Evolutionary conservation across 495 filamentous ascomycete genomes (phyloP), one percentile per base, ranked within the genome.

Genomic region (Penicillium odoratum): DNA sequence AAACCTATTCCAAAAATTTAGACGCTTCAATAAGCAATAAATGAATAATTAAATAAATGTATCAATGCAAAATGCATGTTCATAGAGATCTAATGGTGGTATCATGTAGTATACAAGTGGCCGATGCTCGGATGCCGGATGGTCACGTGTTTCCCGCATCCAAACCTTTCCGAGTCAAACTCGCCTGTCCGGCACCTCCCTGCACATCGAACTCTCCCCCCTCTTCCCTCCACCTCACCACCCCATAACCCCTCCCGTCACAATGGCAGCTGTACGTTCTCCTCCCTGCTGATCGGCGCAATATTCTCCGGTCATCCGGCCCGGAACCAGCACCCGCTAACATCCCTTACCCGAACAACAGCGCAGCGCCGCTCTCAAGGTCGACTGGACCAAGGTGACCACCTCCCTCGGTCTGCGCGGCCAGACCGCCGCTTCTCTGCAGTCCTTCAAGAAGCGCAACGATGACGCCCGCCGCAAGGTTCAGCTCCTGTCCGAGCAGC

Each of bases 391-490:
- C 78, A 91, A 91, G 79, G 84, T 98, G 70, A 86, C 86, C 74
- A 85, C 81, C 74, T 93, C 91, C 67, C 92, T 99, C 69, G 93
- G 94, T 69, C 90, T 99, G 75, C 91, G 89, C 78, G 95, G 95
- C 70, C 89, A 90, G 77, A 99, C 95, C 62, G 91, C 88, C 57
- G 76, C 88, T 62, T 88, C 93, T 53, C 90, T 99, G 51, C 86
- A 91, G 72, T 80, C 90, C 64, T 99, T 99, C 88, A 99, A 99
- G 83, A 93, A 96, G 86, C 94, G 95, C 78, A 97, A 98, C 82
- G 95, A 99, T 65, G 93, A 98, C 69, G 93, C 90, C 71, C 93
- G 94, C 79, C 93, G 95, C 78, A 93, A 92, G 79, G 81, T 98
- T 34, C 82, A 83, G 71, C 53, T 84, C 44, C 90, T 98, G 43